Evolutionary conservation across 805 yeast genomes (phyloP).

Genomic region (Barnettozyma vustinii): DNA sequence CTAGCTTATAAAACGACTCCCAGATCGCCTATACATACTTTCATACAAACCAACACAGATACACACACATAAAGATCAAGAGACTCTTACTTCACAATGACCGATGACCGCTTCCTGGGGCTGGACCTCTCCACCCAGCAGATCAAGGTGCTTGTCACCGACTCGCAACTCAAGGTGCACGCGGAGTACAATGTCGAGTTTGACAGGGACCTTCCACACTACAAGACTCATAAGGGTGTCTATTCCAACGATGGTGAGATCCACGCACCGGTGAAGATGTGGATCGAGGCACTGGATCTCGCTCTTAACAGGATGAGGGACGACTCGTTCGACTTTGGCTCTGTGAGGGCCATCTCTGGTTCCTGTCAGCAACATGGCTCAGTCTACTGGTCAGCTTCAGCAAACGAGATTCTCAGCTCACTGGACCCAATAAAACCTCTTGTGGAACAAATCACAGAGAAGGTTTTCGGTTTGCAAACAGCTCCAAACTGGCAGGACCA

Average conservation of each 20-base stretch:
- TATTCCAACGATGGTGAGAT: constrained; percentile 53
- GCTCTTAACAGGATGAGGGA: constrained; percentile 46
- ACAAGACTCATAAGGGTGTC: constrained; percentile 73
- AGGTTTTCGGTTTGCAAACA: constrained; percentile 53
- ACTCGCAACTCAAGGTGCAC: constrained; percentile 46
- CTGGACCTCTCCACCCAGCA: constrained; percentile 90
- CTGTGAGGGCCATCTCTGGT: constrained; percentile 68
- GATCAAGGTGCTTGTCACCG: constrained; percentile 66
- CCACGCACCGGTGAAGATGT: constrained; percentile 80
- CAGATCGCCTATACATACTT: too few relatives aligned
- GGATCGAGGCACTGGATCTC: constrained; percentile 78
- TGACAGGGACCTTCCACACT: constrained; percentile 56
- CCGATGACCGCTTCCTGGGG: constrained; percentile 41
- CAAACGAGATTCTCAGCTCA: constrained; percentile 34
- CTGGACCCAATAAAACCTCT: constrained; percentile 33
- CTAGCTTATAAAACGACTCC: background rate
- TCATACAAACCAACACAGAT: too few relatives aligned
- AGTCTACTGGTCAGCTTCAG: constrained; percentile 64
- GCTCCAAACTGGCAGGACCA: constrained; percentile 97
- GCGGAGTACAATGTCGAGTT: constrained; percentile 64
- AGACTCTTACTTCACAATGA: constrained; percentile 2
- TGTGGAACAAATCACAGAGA: constrained; percentile 40
- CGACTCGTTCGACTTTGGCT: constrained; percentile 49
- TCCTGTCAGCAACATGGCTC: constrained; percentile 94
- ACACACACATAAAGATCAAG: too few relatives aligned